A percentile compares a stretch with the other conserved stretches of the same genome.
These are phyloP conservation scores for Suillus hirtellus DNA, from an alignment of 768 basidiomycete genomes.

Conservation along the genomic window DNA sequence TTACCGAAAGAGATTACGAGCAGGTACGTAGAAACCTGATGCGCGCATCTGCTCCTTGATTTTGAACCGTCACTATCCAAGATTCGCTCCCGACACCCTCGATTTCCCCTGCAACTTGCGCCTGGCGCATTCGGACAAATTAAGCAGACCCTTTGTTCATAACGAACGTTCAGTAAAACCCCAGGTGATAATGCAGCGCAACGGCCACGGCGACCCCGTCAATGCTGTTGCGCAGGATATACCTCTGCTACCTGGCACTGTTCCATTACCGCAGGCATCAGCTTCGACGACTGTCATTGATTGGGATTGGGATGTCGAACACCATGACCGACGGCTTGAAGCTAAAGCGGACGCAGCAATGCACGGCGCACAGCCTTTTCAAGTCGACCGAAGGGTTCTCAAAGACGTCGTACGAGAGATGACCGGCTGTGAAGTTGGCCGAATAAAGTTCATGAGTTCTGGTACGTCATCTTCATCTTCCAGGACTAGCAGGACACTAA, in stretches of 20 bases:
- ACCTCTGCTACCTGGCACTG: slow-evolving; percentile 22
- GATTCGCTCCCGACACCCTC: neutral
- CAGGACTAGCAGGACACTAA: slow-evolving; percentile 16
- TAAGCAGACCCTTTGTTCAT: neutral
- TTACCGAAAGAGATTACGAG: slow-evolving; percentile 21
- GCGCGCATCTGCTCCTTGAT: slow-evolving; percentile 9
- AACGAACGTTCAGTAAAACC: neutral
- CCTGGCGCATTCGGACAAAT: neutral
- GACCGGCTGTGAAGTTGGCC: slow-evolving; percentile 61
- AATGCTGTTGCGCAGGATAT: slow-evolving; percentile 8
- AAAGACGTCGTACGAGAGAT: slow-evolving; percentile 79
- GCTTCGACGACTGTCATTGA: slow-evolving; percentile 33
- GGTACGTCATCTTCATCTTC: slow-evolving; percentile 45
- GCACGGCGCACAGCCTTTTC: slow-evolving; percentile 66
- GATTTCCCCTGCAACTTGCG: neutral
- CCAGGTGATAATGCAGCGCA: slow-evolving; percentile 7
- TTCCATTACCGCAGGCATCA: slow-evolving; percentile 17
- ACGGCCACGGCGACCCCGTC: slow-evolving; percentile 8
- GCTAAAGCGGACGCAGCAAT: slow-evolving; percentile 60
- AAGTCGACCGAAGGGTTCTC: slow-evolving; percentile 71
- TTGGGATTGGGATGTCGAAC: slow-evolving; percentile 76
- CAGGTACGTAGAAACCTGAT: slow-evolving; percentile 16
- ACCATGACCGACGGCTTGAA: slow-evolving; percentile 67
- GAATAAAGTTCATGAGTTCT: slow-evolving; percentile 73
- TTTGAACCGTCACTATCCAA: neutral